Percentiles rank a stretch among this genome's conserved stretches.
phyloP scores from a whole-genome alignment of 2,329 filamentous ascomycete species.

The Scytalidium lignicola region DNA sequence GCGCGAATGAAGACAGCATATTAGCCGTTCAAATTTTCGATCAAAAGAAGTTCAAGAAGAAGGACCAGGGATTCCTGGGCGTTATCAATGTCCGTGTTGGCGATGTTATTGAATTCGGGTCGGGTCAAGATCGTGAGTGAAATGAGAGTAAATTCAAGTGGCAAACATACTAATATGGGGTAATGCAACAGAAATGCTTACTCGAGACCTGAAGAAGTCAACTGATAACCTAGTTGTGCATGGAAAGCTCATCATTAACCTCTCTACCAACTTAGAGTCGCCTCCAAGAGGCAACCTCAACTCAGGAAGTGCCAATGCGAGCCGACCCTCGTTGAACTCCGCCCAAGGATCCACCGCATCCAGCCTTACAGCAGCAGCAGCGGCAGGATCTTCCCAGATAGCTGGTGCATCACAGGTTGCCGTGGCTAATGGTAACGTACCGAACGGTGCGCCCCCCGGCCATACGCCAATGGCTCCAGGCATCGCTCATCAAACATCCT shows the following conservation, averaged over 20 bases:
- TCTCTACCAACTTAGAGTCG: constrained; percentile 80
- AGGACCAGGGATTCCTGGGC: constrained; percentile 97
- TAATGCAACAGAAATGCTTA: constrained; percentile 75
- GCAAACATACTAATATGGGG: not conserved
- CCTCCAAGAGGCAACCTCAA: constrained; percentile 53
- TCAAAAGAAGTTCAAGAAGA: constrained; percentile 99
- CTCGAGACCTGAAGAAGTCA: constrained; percentile 92
- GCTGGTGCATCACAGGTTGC: constrained; percentile 17
- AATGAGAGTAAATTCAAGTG: not conserved
- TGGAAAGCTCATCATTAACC: constrained; percentile 92
- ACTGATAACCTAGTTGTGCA: constrained; percentile 97
- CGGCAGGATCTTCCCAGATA: constrained; percentile 20
- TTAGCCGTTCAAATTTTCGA: constrained; percentile 98
- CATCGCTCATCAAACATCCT: constrained; percentile 19
- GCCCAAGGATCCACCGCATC: constrained; percentile 24
- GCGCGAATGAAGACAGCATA: constrained; percentile 91
- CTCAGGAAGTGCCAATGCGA: constrained; percentile 18
- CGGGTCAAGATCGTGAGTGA: constrained; percentile 80
- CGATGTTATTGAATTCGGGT: constrained; percentile 85
- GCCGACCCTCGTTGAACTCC: constrained; percentile 25
- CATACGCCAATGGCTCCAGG: constrained; percentile 27
- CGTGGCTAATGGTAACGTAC: constrained; percentile 25
- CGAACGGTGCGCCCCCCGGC: constrained; percentile 25
- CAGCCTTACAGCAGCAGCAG: constrained; percentile 30
- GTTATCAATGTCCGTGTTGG: constrained; percentile 97